Percentiles rank a stretch among this genome's conserved stretches.
These are phyloP conservation scores for Aurantiochytrium sp. DNA, from an alignment of 108 stramenopile species.

Conservation along the genomic window DNA sequence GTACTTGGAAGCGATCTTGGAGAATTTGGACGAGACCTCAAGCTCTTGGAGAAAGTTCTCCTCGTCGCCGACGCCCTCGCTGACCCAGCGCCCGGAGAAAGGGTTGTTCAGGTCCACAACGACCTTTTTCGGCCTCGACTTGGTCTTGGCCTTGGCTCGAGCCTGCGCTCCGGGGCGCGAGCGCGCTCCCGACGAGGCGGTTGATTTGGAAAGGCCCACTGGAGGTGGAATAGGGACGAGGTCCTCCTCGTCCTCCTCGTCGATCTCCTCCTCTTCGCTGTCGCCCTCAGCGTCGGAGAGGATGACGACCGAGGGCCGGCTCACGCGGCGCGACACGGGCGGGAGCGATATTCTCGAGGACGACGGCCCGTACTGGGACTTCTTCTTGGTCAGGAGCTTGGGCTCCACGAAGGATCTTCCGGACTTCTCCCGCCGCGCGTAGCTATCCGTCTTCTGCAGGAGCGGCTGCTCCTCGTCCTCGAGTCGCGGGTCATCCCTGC, in stretches of 20 bases:
- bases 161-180: neutral
- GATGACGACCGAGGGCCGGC: too few species aligned
- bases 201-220: too few species aligned
- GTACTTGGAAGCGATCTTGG: neutral
- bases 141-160: neutral
- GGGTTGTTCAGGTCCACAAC: neutral
- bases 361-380: neutral
- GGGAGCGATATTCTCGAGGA: too few species aligned
- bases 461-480: neutral
- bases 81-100: neutral
- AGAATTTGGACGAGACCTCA: neutral
- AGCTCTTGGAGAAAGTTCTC: slow-evolving; percentile 9
- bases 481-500: too few species aligned
- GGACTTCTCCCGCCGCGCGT: neutral
- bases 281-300: neutral
- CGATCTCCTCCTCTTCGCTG: neutral
- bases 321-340: neutral
- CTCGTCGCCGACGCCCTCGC: neutral
- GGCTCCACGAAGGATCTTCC: neutral
- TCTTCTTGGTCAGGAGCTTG: neutral
- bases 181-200: too few species aligned
- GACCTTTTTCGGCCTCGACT: neutral
- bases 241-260: neutral
- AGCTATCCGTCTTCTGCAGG: neutral
- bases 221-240: too few species aligned